Percentiles rank a stretch among this genome's conserved stretches.
phyloP scores from a whole-genome alignment of 1,284 basidiomycete species.

The Ceratobasidium sp. region DNA sequence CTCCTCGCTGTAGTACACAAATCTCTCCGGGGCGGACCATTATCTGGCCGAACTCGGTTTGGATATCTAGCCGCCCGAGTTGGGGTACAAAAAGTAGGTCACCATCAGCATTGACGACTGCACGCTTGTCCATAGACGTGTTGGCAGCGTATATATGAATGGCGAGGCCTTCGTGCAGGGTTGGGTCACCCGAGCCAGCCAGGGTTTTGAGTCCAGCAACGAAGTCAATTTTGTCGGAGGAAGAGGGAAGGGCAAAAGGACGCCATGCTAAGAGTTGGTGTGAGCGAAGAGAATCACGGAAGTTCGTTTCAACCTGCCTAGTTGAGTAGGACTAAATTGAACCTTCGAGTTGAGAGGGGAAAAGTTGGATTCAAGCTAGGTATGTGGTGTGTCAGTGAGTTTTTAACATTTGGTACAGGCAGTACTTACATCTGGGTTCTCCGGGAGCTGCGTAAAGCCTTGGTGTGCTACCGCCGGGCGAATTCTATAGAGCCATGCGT shows the following conservation, averaged over 20 bases:
- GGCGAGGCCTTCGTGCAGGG: constrained; percentile 70
- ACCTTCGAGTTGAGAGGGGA: constrained; percentile 71
- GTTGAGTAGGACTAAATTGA: constrained; percentile 72
- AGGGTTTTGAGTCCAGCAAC: constrained; percentile 74
- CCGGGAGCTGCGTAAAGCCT: constrained; percentile 68
- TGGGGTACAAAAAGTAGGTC: constrained; percentile 78
- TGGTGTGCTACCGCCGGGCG: constrained; percentile 78
- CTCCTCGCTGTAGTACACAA: constrained; percentile 73
- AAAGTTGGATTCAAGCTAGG: constrained; percentile 71
- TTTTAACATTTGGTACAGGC: neutral
- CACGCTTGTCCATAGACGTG: constrained; percentile 72
- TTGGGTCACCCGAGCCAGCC: constrained; percentile 74
- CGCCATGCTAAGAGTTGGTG: constrained; percentile 65
- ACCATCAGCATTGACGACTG: constrained; percentile 76
- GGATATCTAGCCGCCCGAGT: constrained; percentile 73
- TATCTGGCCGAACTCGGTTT: constrained; percentile 77
- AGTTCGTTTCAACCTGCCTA: constrained; percentile 52
- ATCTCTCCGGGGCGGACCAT: constrained; percentile 76
- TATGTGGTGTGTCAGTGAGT: neutral
- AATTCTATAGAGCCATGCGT: constrained; percentile 71
- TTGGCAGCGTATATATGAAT: constrained; percentile 75
- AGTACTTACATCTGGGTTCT: constrained; percentile 68
- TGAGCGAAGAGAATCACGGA: neutral
- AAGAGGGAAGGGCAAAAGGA: constrained; percentile 68
- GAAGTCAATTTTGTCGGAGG: constrained; percentile 65